Evolutionary conservation across 805 yeast species (phyloP).

Genomic region (Grigorovia transvaalensis): DNA sequence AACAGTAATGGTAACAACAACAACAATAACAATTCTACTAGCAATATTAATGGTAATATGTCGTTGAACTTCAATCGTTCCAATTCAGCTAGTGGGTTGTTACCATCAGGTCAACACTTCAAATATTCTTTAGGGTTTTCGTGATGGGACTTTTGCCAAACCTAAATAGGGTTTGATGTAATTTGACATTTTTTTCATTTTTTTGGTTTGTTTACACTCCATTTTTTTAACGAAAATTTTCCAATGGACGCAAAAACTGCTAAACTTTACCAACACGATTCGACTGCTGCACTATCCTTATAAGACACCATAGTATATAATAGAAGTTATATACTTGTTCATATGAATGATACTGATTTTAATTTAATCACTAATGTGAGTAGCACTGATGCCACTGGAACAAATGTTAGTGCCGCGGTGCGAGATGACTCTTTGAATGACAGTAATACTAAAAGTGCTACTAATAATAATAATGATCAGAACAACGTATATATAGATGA

Average conservation of each 20-base stretch:
- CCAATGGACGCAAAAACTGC: not conserved
- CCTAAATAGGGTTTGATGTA: too few species aligned
- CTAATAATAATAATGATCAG: not conserved
- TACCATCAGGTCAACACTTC: not conserved
- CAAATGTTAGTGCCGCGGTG: not conserved
- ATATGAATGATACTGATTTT: slow-evolving; percentile 5
- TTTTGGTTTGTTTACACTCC: not conserved
- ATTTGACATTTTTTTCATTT: not conserved
- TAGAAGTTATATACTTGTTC: not conserved
- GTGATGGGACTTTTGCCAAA: not conserved
- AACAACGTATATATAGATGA: not conserved
- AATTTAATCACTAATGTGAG: not conserved
- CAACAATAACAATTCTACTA: not conserved
- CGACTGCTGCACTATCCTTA: not conserved
- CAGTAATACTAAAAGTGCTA: not conserved
- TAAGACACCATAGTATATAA: not conserved
- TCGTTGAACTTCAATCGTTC: not conserved
- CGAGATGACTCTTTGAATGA: not conserved
- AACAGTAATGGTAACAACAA: not conserved
- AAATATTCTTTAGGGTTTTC: not conserved
- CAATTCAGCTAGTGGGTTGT: not conserved
- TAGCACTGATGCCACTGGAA: not conserved
- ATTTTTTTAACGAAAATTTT: not conserved
- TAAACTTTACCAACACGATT: not conserved
- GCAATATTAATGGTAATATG: not conserved